phyloP scores from a whole-genome alignment of 164 flowering plant genomes.

The Aristolochia contorta region DNA sequence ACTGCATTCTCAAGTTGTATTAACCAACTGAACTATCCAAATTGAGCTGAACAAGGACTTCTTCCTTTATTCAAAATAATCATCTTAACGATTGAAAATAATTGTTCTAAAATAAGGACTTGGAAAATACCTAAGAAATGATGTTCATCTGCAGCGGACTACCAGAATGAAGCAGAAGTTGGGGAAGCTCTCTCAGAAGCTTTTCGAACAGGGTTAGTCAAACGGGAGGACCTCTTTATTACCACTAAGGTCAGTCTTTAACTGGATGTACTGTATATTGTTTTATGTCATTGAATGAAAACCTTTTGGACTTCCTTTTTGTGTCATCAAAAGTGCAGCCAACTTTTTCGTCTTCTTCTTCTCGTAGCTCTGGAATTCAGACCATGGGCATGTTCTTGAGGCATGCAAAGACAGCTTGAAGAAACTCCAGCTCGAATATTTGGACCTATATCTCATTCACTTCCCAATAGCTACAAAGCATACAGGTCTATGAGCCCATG shows the following conservation, averaged over 20 bases:
- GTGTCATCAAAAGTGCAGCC: neutral
- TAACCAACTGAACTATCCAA: no score
- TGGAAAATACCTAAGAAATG: no score
- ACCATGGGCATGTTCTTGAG: conserved; percentile 85
- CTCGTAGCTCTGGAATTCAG: conserved; percentile 91
- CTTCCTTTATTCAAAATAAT: no score
- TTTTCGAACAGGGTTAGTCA: conserved; percentile 60
- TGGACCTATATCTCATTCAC: conserved; percentile 87
- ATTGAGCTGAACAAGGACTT: no score
- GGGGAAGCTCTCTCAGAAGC: conserved; percentile 83
- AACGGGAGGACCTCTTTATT: conserved; percentile 85
- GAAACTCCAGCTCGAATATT: conserved; percentile 77
- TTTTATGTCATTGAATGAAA: neutral
- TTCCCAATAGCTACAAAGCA: conserved; percentile 82
- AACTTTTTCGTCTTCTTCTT: neutral
- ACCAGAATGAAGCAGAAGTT: conserved; percentile 81
- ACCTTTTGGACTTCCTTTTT: neutral
- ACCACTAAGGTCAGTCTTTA: conserved; percentile 60
- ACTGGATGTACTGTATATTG: neutral
- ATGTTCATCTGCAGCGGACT: conserved; percentile 53
- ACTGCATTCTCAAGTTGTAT: no score
- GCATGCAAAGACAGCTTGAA: conserved; percentile 88
- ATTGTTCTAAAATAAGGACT: no score
- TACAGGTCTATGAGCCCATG: conserved; percentile 39
- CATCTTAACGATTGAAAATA: no score